Evolutionary conservation across 306 rosid genomes (phyloP).

Genomic region (Cicer chorassanicum): DNA sequence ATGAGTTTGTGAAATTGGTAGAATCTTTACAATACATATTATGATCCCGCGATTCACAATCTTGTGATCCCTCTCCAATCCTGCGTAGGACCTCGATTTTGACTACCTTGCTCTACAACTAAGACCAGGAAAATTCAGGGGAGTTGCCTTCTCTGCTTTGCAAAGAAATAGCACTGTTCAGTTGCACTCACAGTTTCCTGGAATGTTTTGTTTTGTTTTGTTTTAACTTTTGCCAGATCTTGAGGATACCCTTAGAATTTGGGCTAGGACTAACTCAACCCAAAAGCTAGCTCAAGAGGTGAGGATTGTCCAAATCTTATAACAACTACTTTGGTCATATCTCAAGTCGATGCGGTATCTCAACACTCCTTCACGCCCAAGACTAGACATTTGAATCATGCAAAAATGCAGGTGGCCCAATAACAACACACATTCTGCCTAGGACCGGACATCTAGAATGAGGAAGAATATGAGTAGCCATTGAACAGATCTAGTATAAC

Average conservation of each 20-base stretch:
- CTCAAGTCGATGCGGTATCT: background rate
- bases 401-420: background rate
- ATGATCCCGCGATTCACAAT: no score
- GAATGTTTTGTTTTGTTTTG: background rate
- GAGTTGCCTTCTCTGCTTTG: background rate
- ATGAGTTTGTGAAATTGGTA: no score
- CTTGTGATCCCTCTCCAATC: no score
- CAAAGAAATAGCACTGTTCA: background rate
- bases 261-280: constrained; percentile 7
- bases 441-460: background rate
- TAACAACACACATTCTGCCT: background rate
- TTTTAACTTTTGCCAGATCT: background rate
- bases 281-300: background rate
- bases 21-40: no score
- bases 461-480: background rate
- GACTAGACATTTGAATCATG: background rate
- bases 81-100: no score
- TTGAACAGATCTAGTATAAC: background rate
- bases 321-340: background rate
- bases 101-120: background rate
- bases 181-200: constrained; percentile 5
- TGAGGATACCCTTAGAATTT: constrained; percentile 16
- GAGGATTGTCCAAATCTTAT: background rate
- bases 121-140: background rate
- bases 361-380: background rate